phyloP scores from a whole-genome alignment of 2,329 filamentous ascomycete species.

The Mollisia scopiformis region DNA sequence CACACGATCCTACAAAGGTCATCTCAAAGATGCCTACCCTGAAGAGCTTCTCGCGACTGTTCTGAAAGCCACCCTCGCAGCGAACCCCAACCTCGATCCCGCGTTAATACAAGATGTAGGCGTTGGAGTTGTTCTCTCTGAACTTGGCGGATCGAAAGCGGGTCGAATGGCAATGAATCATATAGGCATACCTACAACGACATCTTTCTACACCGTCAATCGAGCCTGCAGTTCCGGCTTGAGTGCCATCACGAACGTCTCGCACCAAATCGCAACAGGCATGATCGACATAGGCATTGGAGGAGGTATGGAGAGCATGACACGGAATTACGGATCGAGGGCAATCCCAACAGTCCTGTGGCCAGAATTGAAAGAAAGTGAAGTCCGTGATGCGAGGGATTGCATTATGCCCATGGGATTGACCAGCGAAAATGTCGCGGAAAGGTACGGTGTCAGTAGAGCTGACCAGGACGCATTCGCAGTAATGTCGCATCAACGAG shows the following conservation, averaged over 20 bases:
- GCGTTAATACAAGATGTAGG: constrained; percentile 76
- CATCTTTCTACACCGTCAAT: constrained; percentile 85
- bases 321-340: constrained; percentile 79
- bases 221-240: constrained; percentile 82
- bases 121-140: constrained; percentile 86
- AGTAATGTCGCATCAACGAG: constrained; percentile 72
- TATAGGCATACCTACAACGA: constrained; percentile 72
- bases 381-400: constrained; percentile 72
- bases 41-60: constrained; percentile 80
- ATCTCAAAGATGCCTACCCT: constrained; percentile 85
- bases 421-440: constrained; percentile 86
- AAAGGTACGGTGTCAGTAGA: constrained; percentile 72
- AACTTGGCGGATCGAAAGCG: constrained; percentile 88
- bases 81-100: constrained; percentile 73
- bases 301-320: constrained; percentile 97
- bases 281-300: constrained; percentile 76
- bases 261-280: constrained; percentile 75
- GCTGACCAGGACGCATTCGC: constrained; percentile 85
- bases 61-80: constrained; percentile 68
- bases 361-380: constrained; percentile 69
- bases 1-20: constrained; percentile 80
- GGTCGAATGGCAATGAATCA: constrained; percentile 90
- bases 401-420: constrained; percentile 95
- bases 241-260: constrained; percentile 74
- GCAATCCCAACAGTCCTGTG: constrained; percentile 86